phyloP scores from a whole-genome alignment of 1,284 basidiomycete species.

The Ceratobasidium sp. region DNA sequence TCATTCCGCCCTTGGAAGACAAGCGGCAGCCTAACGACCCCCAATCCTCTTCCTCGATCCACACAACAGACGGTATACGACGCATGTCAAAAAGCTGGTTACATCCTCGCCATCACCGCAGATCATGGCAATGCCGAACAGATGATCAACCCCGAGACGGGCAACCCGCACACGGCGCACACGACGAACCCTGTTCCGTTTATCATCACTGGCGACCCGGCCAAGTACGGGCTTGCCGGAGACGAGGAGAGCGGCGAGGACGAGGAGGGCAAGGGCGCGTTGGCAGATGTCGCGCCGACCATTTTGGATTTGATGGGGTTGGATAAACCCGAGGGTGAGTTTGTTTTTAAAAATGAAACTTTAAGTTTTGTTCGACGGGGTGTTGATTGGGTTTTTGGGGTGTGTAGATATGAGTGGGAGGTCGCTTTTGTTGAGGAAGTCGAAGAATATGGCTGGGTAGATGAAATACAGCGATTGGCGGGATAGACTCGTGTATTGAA shows the following conservation, averaged over 20 bases:
- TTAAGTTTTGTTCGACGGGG: too few species aligned
- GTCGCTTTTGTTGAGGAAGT: slow-evolving; percentile 64
- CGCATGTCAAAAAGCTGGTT: slow-evolving; percentile 86
- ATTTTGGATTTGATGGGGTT: slow-evolving; percentile 81
- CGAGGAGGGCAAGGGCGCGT: slow-evolving; percentile 76
- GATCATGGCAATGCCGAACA: slow-evolving; percentile 95
- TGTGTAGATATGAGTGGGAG: slow-evolving; percentile 72
- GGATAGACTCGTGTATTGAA: not conserved
- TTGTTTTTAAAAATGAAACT: not conserved
- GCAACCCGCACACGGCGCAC: slow-evolving; percentile 88
- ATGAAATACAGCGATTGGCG: not conserved
- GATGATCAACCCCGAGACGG: slow-evolving; percentile 88
- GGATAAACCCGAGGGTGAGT: slow-evolving; percentile 70
- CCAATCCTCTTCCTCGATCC: too few species aligned
- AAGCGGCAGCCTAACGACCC: not conserved
- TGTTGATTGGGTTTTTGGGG: slow-evolving; percentile 28
- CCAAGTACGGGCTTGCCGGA: slow-evolving; percentile 64
- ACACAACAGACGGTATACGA: slow-evolving; percentile 80
- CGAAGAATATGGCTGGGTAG: slow-evolving; percentile 41
- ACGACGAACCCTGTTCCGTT: slow-evolving; percentile 89
- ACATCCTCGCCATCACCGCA: slow-evolving; percentile 88
- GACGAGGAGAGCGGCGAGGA: slow-evolving; percentile 61
- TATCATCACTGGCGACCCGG: slow-evolving; percentile 76
- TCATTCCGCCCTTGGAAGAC: not conserved
- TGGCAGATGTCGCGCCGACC: slow-evolving; percentile 92